Conservation (phyloP, 2,329 filamentous ascomycete species). For the Ophiognomonia clavigignenti-juglandacearum region DNA sequence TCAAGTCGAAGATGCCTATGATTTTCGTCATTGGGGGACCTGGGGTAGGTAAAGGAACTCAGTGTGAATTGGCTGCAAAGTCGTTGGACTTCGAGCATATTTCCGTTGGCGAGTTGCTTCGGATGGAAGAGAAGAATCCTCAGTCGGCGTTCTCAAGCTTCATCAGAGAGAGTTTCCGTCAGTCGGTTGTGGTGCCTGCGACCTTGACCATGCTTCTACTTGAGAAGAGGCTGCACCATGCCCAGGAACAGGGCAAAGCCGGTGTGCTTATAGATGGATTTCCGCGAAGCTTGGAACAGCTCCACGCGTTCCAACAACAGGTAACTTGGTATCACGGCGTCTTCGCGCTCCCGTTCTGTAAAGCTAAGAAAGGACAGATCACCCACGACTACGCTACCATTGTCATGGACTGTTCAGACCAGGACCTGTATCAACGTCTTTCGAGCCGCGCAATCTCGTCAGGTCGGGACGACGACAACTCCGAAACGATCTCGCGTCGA, state of each 20-base stretch:
- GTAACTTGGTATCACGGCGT: too few species aligned
- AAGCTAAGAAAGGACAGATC: background rate
- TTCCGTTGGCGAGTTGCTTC: background rate
- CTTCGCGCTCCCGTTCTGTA: background rate
- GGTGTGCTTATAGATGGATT: background rate
- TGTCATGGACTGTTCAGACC: background rate
- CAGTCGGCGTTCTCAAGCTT: background rate
- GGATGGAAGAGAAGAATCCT: background rate
- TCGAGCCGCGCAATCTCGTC: background rate
- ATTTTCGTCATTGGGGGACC: background rate
- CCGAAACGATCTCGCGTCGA: background rate
- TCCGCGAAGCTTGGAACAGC: background rate
- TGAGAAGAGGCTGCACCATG: background rate
- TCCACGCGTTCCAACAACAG: background rate
- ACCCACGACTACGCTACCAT: background rate
- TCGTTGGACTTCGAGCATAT: background rate
- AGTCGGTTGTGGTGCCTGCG: background rate
- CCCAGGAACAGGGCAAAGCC: background rate
- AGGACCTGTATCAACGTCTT: background rate
- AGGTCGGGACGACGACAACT: background rate
- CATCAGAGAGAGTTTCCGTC: background rate
- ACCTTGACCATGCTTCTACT: background rate
- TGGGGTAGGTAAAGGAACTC: background rate
- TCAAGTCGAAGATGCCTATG: background rate
- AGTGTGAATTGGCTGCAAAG: background rate